These are phyloP conservation scores for Pythium phragmitis DNA, from an alignment of 352 stramenopile genomes.

Conservation along the genomic window DNA sequence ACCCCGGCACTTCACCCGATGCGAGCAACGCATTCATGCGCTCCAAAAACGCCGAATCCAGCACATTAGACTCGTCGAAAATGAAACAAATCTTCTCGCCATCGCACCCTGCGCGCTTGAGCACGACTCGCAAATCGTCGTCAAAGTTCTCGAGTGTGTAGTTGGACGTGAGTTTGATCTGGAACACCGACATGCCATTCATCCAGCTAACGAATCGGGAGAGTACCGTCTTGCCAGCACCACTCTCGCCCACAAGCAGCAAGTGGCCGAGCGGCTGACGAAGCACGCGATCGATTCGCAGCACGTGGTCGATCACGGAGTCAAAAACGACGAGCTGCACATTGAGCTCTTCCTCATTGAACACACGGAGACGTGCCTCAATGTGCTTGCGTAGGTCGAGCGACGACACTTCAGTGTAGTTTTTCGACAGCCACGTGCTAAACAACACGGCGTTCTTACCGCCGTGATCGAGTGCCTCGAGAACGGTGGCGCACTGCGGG, in stretches of 20 bases:
- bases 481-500: constrained; percentile 67
- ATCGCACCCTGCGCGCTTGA: constrained; percentile 97
- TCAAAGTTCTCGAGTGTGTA: constrained; percentile 99
- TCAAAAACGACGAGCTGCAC: constrained; percentile 99
- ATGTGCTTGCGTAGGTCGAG: constrained; percentile 96
- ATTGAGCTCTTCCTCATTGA: constrained; percentile 99
- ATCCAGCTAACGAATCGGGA: constrained; percentile 99
- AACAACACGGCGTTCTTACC: constrained; percentile 96
- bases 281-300: constrained; percentile 98
- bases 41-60: constrained; percentile 98
- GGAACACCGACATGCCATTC: constrained; percentile 99
- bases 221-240: constrained; percentile 98
- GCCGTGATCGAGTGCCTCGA: constrained; percentile 70
- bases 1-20: constrained; percentile 98
- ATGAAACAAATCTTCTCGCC: constrained; percentile 99
- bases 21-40: constrained; percentile 99
- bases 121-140: constrained; percentile 97
- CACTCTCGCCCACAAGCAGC: constrained; percentile 98
- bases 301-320: constrained; percentile 98
- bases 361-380: constrained; percentile 95
- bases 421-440: constrained; percentile 97
- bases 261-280: constrained; percentile 98
- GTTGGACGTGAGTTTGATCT: constrained; percentile 99
- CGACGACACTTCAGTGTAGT: constrained; percentile 94
- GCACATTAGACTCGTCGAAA: constrained; percentile 99